Percentiles rank a stretch among this genome's conserved stretches.
Conservation (phyloP, 2,329 filamentous ascomycete genomes). For the Paradendryphiella salina region DNA sequence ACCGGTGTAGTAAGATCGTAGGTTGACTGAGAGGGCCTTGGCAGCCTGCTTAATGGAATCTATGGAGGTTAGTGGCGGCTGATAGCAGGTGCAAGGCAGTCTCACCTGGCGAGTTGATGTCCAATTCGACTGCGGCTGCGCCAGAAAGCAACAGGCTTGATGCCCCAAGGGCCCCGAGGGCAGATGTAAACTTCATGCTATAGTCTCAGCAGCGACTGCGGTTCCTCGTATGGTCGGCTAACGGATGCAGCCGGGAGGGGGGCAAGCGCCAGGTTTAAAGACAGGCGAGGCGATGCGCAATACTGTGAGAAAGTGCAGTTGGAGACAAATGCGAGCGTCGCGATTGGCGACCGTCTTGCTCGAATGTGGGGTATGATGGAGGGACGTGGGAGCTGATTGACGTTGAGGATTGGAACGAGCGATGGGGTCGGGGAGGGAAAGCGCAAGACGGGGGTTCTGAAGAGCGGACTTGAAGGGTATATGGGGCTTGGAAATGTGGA, state of each 20-base stretch:
- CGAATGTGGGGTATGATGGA: conserved; percentile 10
- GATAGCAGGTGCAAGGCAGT: background rate
- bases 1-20: conserved; percentile 68
- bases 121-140: conserved; percentile 39
- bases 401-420: conserved; percentile 35
- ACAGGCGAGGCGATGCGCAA: conserved; percentile 6
- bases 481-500: conserved; percentile 1
- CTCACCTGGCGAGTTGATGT: conserved; percentile 38
- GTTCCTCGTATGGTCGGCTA: conserved; percentile 6
- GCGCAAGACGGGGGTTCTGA: conserved; percentile 9
- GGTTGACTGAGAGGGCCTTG: conserved; percentile 61
- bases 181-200: conserved; percentile 44
- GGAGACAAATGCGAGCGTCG: background rate
- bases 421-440: conserved; percentile 26
- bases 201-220: conserved; percentile 8
- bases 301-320: background rate
- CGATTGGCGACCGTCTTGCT: background rate
- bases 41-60: conserved; percentile 66
- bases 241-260: conserved; percentile 22
- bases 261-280: conserved; percentile 33
- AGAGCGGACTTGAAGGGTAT: background rate
- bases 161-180: conserved; percentile 38
- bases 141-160: conserved; percentile 38
- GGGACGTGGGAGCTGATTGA: conserved; percentile 22
- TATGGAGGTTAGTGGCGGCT: conserved; percentile 40